Conservation (phyloP, 2,329 filamentous ascomycete species). For the Emericellopsis cladophorae region DNA sequence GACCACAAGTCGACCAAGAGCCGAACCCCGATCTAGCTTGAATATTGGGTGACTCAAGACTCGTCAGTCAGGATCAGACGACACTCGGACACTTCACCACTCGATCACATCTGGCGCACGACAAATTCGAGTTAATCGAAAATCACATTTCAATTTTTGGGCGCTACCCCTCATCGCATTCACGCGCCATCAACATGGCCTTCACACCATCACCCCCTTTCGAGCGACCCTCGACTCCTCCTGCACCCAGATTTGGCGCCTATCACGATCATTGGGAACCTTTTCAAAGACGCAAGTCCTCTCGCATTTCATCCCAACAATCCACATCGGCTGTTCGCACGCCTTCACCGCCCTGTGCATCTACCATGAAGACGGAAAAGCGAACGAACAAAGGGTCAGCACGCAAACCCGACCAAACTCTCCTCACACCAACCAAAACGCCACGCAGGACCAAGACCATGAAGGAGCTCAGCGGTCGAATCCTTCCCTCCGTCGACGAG, state of each 20-base stretch:
- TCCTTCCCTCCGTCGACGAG: slow-evolving; percentile 49
- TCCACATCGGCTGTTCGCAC: slow-evolving; percentile 34
- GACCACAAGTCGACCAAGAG: too few species aligned
- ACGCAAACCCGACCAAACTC: slow-evolving; percentile 24
- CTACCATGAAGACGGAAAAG: slow-evolving; percentile 1
- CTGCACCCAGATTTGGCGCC: slow-evolving; percentile 1
- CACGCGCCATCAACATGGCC: slow-evolving; percentile 2
- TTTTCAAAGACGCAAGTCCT: slow-evolving; percentile 58
- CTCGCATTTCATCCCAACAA: slow-evolving; percentile 30
- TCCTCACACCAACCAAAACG: slow-evolving; percentile 71
- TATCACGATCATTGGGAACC: slow-evolving; percentile 56
- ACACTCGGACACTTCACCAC: too few species aligned
- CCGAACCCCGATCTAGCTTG: too few species aligned
- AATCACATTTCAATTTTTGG: neutral
- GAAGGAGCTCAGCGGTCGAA: slow-evolving; percentile 37
- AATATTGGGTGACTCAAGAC: too few species aligned
- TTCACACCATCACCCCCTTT: slow-evolving; percentile 3
- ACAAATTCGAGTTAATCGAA: too few species aligned
- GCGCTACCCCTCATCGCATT: neutral
- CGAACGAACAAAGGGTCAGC: slow-evolving; percentile 2
- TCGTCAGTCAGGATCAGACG: too few species aligned
- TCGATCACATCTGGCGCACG: too few species aligned
- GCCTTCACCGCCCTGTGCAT: slow-evolving; percentile 30
- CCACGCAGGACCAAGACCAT: slow-evolving; percentile 46
- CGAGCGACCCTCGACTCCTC: slow-evolving; percentile 3